A percentile compares a stretch with the other conserved stretches of the same genome.
Conservation (phyloP, 257 asterid species). For the Solanum corneliomulleri region DNA sequence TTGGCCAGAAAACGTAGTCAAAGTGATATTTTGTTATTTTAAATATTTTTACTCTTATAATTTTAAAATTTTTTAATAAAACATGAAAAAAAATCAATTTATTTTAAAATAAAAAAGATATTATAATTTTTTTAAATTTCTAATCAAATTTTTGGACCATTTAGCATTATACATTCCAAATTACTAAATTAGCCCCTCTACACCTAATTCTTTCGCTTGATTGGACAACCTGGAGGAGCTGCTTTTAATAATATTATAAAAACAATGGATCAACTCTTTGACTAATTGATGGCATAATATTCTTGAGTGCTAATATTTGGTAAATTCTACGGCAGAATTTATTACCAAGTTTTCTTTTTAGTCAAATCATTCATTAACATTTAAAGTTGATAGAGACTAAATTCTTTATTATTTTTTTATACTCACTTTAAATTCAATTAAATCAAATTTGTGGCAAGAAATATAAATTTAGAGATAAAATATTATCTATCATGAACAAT, state of each 20-base stretch:
- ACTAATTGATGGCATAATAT: background rate
- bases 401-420: too few species aligned
- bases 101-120: too few species aligned
- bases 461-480: background rate
- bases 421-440: too few species aligned
- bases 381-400: background rate
- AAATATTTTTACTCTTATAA: too few species aligned
- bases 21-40: too few species aligned
- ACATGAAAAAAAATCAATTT: too few species aligned
- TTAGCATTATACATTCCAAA: too few species aligned
- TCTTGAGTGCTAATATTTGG: background rate
- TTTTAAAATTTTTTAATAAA: too few species aligned
- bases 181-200: background rate
- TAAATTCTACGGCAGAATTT: background rate
- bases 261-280: background rate
- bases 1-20: too few species aligned
- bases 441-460: background rate
- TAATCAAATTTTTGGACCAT: fast-evolving
- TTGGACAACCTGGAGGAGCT: background rate
- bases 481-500: background rate
- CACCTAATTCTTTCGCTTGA: background rate
- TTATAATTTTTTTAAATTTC: too few species aligned
- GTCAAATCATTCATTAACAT: background rate
- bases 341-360: background rate
- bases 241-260: background rate